Evolutionary conservation across 1,284 basidiomycete species (phyloP).

Genomic region (Amylostereum chailletii): DNA sequence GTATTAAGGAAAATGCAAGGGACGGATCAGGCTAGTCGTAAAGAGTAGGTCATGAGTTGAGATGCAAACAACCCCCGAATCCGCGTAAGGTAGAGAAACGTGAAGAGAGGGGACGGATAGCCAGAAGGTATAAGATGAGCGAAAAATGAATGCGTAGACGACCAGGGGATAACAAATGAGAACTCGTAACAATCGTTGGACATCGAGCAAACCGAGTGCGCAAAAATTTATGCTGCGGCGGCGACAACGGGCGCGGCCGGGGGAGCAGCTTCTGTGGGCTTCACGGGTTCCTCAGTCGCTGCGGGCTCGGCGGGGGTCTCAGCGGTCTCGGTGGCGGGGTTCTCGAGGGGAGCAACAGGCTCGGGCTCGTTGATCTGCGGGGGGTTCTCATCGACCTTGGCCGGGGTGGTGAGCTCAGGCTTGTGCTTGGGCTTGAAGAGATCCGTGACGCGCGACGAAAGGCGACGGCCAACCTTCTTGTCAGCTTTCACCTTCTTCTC

Average conservation of each 20-base stretch:
- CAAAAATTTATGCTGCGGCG: constrained; percentile 39
- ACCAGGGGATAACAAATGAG: constrained; percentile 28
- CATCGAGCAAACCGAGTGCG: constrained; percentile 16
- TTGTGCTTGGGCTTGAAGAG: constrained; percentile 77
- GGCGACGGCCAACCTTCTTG: constrained; percentile 64
- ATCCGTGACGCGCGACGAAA: constrained; percentile 68
- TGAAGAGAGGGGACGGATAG: constrained; percentile 18
- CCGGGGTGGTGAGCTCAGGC: constrained; percentile 55
- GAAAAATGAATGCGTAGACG: constrained; percentile 8
- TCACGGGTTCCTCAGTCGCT: constrained; percentile 22
- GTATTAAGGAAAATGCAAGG: constrained; percentile 24
- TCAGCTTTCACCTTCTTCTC: constrained; percentile 34
- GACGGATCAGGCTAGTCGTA: constrained; percentile 45
- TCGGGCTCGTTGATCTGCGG: constrained; percentile 70
- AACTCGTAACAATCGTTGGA: constrained; percentile 47
- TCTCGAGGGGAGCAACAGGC: constrained; percentile 69
- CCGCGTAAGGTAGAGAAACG: constrained; percentile 47
- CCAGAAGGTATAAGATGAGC: constrained; percentile 22
- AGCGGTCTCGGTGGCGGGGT: constrained; percentile 42
- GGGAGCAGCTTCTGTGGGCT: constrained; percentile 26
- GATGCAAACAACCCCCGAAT: constrained; percentile 43
- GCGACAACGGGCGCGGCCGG: constrained; percentile 24
- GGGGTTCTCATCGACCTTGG: constrained; percentile 80
- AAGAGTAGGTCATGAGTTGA: constrained; percentile 33
- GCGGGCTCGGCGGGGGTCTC: constrained; percentile 28